phyloP scores from a whole-genome alignment of 495 filamentous ascomycete genomes.

The Evansstolkia leycettana region DNA sequence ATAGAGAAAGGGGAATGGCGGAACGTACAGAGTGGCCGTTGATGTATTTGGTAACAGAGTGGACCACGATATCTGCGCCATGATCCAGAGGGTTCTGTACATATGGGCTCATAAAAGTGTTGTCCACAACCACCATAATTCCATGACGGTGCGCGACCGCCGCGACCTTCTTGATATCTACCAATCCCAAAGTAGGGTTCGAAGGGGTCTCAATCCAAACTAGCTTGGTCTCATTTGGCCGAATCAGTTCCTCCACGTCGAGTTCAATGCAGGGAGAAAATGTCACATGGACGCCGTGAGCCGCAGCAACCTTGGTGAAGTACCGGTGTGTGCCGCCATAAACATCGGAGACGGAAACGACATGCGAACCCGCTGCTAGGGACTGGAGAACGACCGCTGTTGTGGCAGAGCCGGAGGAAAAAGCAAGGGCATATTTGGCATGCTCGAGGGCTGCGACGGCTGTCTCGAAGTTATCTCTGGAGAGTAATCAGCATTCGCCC shows the following conservation, averaged over 20 bases:
- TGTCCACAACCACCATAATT: slow-evolving; percentile 93
- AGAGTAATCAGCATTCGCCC: slow-evolving; percentile 4
- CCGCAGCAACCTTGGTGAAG: slow-evolving; percentile 94
- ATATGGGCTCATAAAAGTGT: slow-evolving; percentile 94
- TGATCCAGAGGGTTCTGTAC: slow-evolving; percentile 91
- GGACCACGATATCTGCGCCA: slow-evolving; percentile 95
- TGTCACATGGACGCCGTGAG: slow-evolving; percentile 88
- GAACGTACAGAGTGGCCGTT: slow-evolving; percentile 70
- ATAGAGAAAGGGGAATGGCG: not conserved
- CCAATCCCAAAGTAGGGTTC: slow-evolving; percentile 84
- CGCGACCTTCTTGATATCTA: slow-evolving; percentile 80
- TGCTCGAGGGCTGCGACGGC: slow-evolving; percentile 87
- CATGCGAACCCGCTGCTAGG: slow-evolving; percentile 81
- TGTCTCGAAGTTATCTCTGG: slow-evolving; percentile 74
- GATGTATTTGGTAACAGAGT: slow-evolving; percentile 99
- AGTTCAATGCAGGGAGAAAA: slow-evolving; percentile 87
- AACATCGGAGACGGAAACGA: slow-evolving; percentile 91
- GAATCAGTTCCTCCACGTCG: slow-evolving; percentile 72
- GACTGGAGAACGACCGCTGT: slow-evolving; percentile 90
- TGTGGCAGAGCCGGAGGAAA: slow-evolving; percentile 86
- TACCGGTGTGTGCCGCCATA: slow-evolving; percentile 97
- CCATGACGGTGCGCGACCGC: slow-evolving; percentile 74
- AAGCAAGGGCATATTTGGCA: slow-evolving; percentile 86
- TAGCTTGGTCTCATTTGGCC: slow-evolving; percentile 71
- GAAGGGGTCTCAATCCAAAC: slow-evolving; percentile 96